Evolutionary conservation across 164 flowering plant species (phyloP), one percentile per base, ranked within the genome.

Genomic region (Annona squamosa): DNA sequence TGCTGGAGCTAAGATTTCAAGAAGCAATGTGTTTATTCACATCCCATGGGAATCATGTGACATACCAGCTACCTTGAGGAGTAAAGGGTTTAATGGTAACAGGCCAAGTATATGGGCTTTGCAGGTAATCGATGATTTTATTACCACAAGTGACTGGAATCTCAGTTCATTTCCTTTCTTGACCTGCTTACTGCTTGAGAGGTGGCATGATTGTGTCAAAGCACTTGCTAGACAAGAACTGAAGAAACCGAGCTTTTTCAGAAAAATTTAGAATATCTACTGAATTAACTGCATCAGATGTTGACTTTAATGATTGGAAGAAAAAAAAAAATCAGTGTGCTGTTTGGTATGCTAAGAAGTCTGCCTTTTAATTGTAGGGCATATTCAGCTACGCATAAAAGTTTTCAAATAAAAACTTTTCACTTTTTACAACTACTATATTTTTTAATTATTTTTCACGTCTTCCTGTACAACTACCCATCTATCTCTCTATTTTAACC

Each of bases 71-170:
- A 76, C 16, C 73, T 71, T 94, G 70, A 74, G 72, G 46, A 71
- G 71, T 41, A 88, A 84, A 80, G 94, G 97, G 57, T 89, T 86
- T 72, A 85, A 76, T 74, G 96, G 97, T 44, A 84, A 73, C 77
- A 86, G 84, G 63, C 91, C 94, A 26, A 92, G 98, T 74, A 76
- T 92, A 72, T 92, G 97, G 97, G 88, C 72, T 37, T 66, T 89
- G 69, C 98, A 91, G 98, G 98, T 91, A 73, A 77, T 62, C 65
- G 59, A 70, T 65, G 56, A 2, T 10, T 43, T 62, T 68, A 47
- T n/a, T 68, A 68, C 4, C n/a, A 46, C n/a, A 10, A 63, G 45
- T 66, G 3, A 44, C 44, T 13, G 12, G 67, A 64, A 66, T 9
- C 59, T 52, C 17, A 7, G 59, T 52, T 52, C 59, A 9, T 52